phyloP scores from a whole-genome alignment of 495 filamentous ascomycete species.

The Ramalina peruviana region DNA sequence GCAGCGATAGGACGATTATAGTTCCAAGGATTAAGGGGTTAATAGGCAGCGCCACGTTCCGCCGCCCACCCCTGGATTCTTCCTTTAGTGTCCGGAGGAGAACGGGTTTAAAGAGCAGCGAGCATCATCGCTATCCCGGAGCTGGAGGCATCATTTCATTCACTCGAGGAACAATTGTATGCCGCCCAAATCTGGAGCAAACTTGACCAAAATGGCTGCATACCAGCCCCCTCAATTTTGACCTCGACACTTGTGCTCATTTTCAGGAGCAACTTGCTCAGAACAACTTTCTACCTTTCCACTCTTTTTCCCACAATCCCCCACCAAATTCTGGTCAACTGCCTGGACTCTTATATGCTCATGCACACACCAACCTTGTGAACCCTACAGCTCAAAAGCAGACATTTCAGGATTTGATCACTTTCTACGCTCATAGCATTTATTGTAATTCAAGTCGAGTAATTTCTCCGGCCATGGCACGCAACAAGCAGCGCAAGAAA shows the following conservation, averaged over 20 bases:
- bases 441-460: neutral
- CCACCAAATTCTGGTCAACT: neutral
- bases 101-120: too few relatives aligned
- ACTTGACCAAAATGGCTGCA: neutral
- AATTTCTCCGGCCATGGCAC: constrained; percentile 12
- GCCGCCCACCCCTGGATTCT: too few relatives aligned
- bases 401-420: neutral
- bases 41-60: too few relatives aligned
- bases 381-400: neutral
- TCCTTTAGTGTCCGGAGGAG: too few relatives aligned
- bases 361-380: constrained; percentile 5
- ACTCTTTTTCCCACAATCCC: neutral
- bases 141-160: too few relatives aligned
- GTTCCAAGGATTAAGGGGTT: too few relatives aligned
- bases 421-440: neutral
- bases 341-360: constrained; percentile 1
- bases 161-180: too few relatives aligned
- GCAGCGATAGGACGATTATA: too few relatives aligned
- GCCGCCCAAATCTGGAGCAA: too few relatives aligned
- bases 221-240: constrained; percentile 9
- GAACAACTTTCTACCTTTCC: neutral
- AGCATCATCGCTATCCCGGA: too few relatives aligned
- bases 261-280: neutral
- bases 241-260: neutral
- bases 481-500: constrained; percentile 15